Evolutionary conservation across 768 basidiomycete genomes (phyloP).

Genomic region (Hericium rajendrae): DNA sequence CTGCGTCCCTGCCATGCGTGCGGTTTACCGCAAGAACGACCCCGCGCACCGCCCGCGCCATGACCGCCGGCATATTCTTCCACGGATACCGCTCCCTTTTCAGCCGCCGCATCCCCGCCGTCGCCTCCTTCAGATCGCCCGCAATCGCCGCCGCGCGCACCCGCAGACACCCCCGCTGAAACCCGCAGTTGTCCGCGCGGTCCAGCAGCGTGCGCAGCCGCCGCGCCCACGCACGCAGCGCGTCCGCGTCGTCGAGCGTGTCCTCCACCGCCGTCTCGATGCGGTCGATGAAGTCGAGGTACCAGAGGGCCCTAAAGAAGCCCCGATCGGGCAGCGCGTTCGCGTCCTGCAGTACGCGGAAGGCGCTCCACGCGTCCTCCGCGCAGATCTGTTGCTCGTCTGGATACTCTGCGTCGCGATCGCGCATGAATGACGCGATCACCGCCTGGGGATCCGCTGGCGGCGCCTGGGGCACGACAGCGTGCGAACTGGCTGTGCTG

Average conservation of each 20-base stretch:
- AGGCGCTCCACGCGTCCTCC: slow-evolving; percentile 9
- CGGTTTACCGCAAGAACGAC: not conserved
- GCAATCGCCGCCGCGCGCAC: not conserved
- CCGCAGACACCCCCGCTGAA: not conserved
- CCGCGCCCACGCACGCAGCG: slow-evolving; percentile 7
- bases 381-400: slow-evolving; percentile 2
- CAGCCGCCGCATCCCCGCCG: not conserved
- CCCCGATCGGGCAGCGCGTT: not conserved
- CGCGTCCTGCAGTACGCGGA: slow-evolving; percentile 1
- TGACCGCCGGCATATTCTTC: not conserved
- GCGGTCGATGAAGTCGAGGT: slow-evolving; percentile 11
- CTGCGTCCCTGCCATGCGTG: not conserved
- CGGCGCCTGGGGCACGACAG: too few species aligned
- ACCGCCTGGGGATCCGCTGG: too few species aligned
- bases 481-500: too few species aligned
- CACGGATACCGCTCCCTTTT: too few species aligned
- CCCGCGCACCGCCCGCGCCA: not conserved
- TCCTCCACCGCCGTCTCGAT: slow-evolving; percentile 6
- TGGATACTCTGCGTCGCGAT: too few species aligned
- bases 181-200: not conserved
- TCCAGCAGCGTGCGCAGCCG: slow-evolving; percentile 6
- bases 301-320: not conserved
- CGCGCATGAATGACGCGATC: too few species aligned
- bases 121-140: not conserved
- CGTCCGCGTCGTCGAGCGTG: slow-evolving; percentile 2